Evolutionary conservation across 2,329 filamentous ascomycete genomes (phyloP).

Genomic region (Coniochaeta hoffmannii): DNA sequence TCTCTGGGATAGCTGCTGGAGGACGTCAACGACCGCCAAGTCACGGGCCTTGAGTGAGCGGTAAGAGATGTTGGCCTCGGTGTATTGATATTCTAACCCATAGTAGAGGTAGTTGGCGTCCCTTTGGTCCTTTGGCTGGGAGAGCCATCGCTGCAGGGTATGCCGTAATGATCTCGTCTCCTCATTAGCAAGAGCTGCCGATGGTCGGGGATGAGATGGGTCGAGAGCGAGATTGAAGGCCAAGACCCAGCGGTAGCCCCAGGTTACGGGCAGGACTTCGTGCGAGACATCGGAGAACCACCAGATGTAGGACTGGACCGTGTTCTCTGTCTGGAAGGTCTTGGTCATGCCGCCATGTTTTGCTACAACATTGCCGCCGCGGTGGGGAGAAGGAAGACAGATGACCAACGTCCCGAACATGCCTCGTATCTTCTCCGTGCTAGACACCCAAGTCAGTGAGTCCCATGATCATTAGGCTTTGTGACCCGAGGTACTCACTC

Average conservation of each 20-base stretch:
- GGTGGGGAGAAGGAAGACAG: constrained; percentile 37
- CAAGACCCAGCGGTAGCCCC: constrained; percentile 41
- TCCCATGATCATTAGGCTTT: background rate
- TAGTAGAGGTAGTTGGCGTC: constrained; percentile 17
- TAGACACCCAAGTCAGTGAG: constrained; percentile 6
- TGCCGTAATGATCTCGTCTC: constrained; percentile 11
- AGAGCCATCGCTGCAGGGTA: constrained; percentile 20
- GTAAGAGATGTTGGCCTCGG: constrained; percentile 22
- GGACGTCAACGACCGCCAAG: constrained; percentile 14
- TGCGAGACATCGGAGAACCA: constrained; percentile 47
- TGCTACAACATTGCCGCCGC: constrained; percentile 37
- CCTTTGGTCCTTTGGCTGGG: background rate
- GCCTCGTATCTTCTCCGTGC: constrained; percentile 35
- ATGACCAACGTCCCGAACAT: constrained; percentile 45
- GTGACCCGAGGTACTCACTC: constrained; percentile 21
- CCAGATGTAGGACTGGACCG: constrained; percentile 13
- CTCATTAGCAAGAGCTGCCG: constrained; percentile 9
- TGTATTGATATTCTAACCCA: constrained; percentile 25
- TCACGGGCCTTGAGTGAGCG: constrained; percentile 20
- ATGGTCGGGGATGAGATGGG: constrained; percentile 9
- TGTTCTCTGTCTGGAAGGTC: constrained; percentile 18
- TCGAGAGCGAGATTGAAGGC: constrained; percentile 39
- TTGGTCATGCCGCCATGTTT: constrained; percentile 26
- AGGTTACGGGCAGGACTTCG: constrained; percentile 37
- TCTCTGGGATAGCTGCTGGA: constrained; percentile 16